Conservation (phyloP, 257 asterid genomes). For the Nicotiana tomentosiformis region DNA sequence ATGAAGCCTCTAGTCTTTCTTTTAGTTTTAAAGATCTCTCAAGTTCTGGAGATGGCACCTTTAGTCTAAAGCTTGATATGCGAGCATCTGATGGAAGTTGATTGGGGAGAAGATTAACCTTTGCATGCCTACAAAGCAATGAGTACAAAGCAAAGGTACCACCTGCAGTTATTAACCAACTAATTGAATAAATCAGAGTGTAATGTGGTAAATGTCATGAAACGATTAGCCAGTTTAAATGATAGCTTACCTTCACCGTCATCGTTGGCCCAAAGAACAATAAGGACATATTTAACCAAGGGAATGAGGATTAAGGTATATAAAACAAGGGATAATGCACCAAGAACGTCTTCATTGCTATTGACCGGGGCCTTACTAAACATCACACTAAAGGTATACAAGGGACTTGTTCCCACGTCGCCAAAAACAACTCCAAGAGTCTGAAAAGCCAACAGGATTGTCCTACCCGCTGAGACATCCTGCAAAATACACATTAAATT, state of each 20-base stretch:
- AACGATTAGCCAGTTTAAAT: neutral
- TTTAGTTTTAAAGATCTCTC: constrained; percentile 95
- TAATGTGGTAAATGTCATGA: neutral
- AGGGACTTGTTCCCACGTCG: constrained; percentile 97
- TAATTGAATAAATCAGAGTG: constrained; percentile 15
- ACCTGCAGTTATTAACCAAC: constrained; percentile 56
- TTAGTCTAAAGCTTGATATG: constrained; percentile 88
- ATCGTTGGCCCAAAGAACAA: constrained; percentile 98
- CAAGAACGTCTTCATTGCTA: constrained; percentile 84
- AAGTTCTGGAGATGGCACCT: constrained; percentile 96
- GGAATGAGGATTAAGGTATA: constrained; percentile 87
- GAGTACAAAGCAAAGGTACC: constrained; percentile 99
- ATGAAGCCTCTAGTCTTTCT: constrained; percentile 87
- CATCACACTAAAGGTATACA: constrained; percentile 97
- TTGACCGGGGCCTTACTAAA: constrained; percentile 96
- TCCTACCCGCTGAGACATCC: constrained; percentile 79
- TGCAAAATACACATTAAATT: constrained; percentile 26
- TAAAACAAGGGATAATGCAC: constrained; percentile 85
- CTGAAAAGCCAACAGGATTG: constrained; percentile 65
- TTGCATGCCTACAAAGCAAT: constrained; percentile 96
- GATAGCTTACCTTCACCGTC: constrained; percentile 87
- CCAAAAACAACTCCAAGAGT: constrained; percentile 95
- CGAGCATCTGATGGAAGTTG: constrained; percentile 91
- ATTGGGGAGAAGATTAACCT: constrained; percentile 92
- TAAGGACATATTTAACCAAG: constrained; percentile 77